Evolutionary conservation across 1,284 basidiomycete genomes (phyloP).

Genomic region (Trichosporon ovoides): DNA sequence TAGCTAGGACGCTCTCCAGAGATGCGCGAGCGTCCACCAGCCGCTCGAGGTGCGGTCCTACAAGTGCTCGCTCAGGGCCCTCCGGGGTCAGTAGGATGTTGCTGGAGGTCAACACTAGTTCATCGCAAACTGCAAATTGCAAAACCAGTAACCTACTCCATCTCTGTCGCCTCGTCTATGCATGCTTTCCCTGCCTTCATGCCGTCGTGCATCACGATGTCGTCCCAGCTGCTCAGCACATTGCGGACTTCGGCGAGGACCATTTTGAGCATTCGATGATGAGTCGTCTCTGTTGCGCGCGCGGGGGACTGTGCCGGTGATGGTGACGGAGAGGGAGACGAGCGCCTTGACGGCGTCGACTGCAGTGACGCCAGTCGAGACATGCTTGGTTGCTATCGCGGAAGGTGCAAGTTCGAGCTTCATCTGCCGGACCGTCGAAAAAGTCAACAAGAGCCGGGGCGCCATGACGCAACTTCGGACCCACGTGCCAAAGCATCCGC

Average conservation of each 20-base stretch:
- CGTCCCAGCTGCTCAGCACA: slow-evolving; percentile 40
- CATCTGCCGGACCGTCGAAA: too few relatives aligned
- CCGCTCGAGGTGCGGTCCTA: slow-evolving; percentile 26
- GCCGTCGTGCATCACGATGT: slow-evolving; percentile 37
- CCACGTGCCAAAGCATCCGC: background rate
- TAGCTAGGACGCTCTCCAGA: slow-evolving; percentile 26
- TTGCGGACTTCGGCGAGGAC: slow-evolving; percentile 32
- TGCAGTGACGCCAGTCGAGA: slow-evolving; percentile 21
- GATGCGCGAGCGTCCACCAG: slow-evolving; percentile 20
- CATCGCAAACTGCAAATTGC: too few relatives aligned
- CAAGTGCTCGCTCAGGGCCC: slow-evolving; percentile 30
- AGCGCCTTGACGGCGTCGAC: slow-evolving; percentile 50
- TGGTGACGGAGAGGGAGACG: slow-evolving; percentile 48
- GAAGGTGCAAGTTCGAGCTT: background rate
- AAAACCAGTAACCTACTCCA: slow-evolving; percentile 42
- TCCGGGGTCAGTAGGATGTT: slow-evolving; percentile 33
- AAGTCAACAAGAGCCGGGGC: background rate
- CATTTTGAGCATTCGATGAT: slow-evolving; percentile 43
- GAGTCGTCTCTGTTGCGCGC: slow-evolving; percentile 32
- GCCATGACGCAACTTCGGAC: background rate
- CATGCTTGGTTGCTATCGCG: slow-evolving; percentile 7
- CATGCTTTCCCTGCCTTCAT: slow-evolving; percentile 39
- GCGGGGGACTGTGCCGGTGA: slow-evolving; percentile 24
- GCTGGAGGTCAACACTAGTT: slow-evolving; percentile 18
- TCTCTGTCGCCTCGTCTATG: slow-evolving; percentile 34